phyloP scores from a whole-genome alignment of 306 rosid species.

The Prunus dulcis region DNA sequence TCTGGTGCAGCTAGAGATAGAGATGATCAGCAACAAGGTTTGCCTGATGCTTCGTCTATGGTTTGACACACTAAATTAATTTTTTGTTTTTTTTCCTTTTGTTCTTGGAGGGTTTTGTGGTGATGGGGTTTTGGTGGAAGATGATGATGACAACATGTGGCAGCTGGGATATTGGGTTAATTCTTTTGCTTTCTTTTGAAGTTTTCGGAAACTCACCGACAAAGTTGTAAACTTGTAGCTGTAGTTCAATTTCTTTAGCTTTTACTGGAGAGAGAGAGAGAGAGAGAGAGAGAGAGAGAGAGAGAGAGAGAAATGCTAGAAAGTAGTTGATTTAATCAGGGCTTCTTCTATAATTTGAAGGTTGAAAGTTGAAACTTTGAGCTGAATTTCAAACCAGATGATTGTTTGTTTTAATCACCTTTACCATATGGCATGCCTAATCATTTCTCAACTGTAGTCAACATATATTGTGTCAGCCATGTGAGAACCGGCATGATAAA shows the following conservation, averaged over 20 bases:
- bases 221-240: not conserved
- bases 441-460: not conserved
- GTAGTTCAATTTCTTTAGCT: not conserved
- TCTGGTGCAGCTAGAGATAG: conserved; percentile 19
- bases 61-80: conserved; percentile 36
- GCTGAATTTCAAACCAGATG: not conserved
- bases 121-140: conserved; percentile 5
- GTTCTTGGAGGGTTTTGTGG: no score
- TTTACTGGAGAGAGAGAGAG: not conserved
- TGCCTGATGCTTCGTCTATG: conserved; percentile 40
- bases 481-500: not conserved
- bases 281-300: not conserved
- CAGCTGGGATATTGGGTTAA: not conserved
- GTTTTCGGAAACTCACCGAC: conserved; percentile 11
- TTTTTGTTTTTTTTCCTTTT: not conserved
- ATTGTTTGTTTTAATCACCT: not conserved
- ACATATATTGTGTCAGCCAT: not conserved
- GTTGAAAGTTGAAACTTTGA: not conserved
- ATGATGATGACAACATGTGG: not conserved
- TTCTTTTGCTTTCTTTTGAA: not conserved
- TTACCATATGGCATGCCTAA: not conserved
- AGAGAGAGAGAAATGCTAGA: not conserved
- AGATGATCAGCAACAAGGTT: conserved; percentile 37
- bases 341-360: not conserved
- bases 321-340: not conserved